Conservation (phyloP, 768 basidiomycete genomes). For the Ramaria sp. region DNA sequence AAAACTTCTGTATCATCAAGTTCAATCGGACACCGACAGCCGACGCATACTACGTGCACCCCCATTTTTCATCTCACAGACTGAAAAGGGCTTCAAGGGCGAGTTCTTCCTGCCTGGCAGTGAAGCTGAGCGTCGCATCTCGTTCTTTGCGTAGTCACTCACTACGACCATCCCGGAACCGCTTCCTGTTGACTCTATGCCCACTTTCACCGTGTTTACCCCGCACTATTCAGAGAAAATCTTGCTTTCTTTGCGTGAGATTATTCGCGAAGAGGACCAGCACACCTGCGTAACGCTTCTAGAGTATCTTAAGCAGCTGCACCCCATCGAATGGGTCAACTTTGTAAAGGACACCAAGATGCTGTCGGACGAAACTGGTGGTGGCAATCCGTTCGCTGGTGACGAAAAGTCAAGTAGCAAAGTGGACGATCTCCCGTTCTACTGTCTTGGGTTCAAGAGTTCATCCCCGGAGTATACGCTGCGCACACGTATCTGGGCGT, state of each 20-base stretch:
- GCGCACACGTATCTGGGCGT: conserved; percentile 98
- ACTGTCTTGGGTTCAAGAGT: conserved; percentile 98
- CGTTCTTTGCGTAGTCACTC: conserved; percentile 96
- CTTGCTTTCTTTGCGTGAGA: conserved; percentile 89
- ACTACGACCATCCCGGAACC: conserved; percentile 93
- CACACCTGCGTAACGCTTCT: conserved; percentile 93
- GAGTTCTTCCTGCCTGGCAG: conserved; percentile 92
- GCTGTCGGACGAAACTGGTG: conserved; percentile 89
- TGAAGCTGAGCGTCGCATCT: conserved; percentile 95
- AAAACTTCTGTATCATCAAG: conserved; percentile 94
- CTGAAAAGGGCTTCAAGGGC: conserved; percentile 73
- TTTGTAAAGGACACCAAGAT: conserved; percentile 99
- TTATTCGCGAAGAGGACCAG: conserved; percentile 97
- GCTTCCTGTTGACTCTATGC: conserved; percentile 97
- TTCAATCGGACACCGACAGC: conserved; percentile 73
- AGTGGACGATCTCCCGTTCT: conserved; percentile 90
- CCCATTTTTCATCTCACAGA: conserved; percentile 96
- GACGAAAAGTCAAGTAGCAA: conserved; percentile 81
- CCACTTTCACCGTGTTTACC: conserved; percentile 95
- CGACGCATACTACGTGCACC: conserved; percentile 90
- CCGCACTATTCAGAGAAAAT: conserved; percentile 99
- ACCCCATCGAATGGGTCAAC: conserved; percentile 98
- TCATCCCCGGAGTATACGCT: conserved; percentile 98
- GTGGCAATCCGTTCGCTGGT: conserved; percentile 56
- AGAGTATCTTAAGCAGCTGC: conserved; percentile 97